phyloP scores from a whole-genome alignment of 306 rosid species.

The Hippophae rhamnoides region DNA sequence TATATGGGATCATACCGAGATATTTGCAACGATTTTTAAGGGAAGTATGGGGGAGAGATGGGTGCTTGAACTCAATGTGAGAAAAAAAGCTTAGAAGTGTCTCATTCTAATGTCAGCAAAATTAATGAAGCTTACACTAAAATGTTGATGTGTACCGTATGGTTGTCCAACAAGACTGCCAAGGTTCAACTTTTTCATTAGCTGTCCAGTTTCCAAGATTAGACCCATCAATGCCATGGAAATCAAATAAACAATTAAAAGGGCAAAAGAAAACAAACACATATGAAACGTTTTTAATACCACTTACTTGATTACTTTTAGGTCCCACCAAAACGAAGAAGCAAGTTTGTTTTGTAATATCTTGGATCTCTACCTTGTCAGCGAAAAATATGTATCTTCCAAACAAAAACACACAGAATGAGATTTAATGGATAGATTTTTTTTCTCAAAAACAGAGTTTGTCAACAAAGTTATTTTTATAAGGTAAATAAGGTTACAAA shows the following conservation, averaged over 20 bases:
- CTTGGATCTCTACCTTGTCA: slow-evolving; percentile 88
- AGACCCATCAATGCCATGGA: slow-evolving; percentile 2
- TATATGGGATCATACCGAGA: slow-evolving; percentile 10
- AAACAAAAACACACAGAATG: slow-evolving; percentile 12
- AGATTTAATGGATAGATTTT: slow-evolving; percentile 12
- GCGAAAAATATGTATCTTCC: slow-evolving; percentile 73
- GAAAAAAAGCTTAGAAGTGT: not conserved
- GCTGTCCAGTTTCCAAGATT: slow-evolving; percentile 28
- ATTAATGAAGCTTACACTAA: slow-evolving; percentile 39
- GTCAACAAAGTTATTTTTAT: not conserved
- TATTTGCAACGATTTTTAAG: not conserved
- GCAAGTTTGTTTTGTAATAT: slow-evolving; percentile 68
- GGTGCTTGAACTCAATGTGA: not conserved
- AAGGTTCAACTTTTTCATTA: slow-evolving; percentile 70
- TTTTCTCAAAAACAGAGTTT: not conserved
- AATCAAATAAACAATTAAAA: slow-evolving; percentile 15
- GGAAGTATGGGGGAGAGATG: not conserved
- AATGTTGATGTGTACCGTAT: slow-evolving; percentile 81
- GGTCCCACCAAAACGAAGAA: slow-evolving; percentile 88
- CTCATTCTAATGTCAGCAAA: slow-evolving; percentile 1
- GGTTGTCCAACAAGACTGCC: slow-evolving; percentile 69
- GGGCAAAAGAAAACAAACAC: slow-evolving; percentile 6
- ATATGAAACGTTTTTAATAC: not conserved
- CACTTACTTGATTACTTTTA: slow-evolving; percentile 66
- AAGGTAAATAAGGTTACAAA: not conserved